Conservation (phyloP, 2,329 filamentous ascomycete species). For the Xylariomycetidae sp. region DNA sequence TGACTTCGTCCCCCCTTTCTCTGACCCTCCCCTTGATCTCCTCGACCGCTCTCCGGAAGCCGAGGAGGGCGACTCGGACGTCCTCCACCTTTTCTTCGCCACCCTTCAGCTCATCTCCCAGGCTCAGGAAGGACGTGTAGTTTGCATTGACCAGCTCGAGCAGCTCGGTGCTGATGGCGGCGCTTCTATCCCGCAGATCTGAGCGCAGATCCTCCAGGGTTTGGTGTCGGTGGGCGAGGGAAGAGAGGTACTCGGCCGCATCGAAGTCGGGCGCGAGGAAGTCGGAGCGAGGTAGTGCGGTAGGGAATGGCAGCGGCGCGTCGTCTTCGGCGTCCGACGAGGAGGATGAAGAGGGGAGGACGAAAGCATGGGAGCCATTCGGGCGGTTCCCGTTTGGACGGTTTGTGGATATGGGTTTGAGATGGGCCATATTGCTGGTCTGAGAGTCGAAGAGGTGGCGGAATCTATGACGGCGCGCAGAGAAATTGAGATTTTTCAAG, state of each 20-base stretch:
- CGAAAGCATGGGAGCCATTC: conserved; percentile 35
- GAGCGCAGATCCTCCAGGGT: conserved; percentile 88
- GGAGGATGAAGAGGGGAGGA: conserved; percentile 36
- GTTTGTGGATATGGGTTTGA: too few species aligned
- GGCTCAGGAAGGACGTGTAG: conserved; percentile 82
- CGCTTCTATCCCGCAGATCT: conserved; percentile 77
- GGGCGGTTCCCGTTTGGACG: too few species aligned
- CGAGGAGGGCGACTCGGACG: conserved; percentile 78
- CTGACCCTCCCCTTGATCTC: conserved; percentile 64
- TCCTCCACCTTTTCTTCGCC: conserved; percentile 92
- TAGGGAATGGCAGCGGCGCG: conserved; percentile 80
- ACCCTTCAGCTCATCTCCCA: conserved; percentile 76
- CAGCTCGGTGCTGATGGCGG: conserved; percentile 77
- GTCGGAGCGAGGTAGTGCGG: conserved; percentile 74
- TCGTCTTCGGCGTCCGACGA: conserved; percentile 42
- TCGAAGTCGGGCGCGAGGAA: conserved; percentile 78
- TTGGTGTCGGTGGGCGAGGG: conserved; percentile 82
- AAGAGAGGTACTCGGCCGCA: conserved; percentile 74
- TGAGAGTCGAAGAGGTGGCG: too few species aligned
- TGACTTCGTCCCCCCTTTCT: conserved; percentile 59
- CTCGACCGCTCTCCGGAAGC: conserved; percentile 78
- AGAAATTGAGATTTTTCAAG: too few species aligned
- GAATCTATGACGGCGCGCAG: too few species aligned
- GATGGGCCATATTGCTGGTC: too few species aligned
- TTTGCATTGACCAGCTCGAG: conserved; percentile 94